These are phyloP conservation scores for Triticum timopheevii DNA, from an alignment of 176 grass and related monocot genomes.

Conservation along the genomic window DNA sequence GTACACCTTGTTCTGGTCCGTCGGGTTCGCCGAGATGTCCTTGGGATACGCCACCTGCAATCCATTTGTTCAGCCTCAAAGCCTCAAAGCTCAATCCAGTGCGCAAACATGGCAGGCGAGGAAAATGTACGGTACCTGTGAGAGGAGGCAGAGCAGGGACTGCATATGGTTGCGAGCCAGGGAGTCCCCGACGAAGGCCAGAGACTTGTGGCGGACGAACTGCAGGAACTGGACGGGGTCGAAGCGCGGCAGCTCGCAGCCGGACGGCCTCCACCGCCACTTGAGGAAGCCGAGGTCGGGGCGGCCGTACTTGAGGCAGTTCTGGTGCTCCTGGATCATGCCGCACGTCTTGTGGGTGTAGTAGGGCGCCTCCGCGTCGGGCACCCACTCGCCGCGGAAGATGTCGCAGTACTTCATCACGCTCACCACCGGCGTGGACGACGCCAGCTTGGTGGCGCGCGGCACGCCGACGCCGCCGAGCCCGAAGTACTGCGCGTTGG, in stretches of 20 bases:
- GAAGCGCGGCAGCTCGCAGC: conserved; percentile 65
- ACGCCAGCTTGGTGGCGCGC: conserved; percentile 35
- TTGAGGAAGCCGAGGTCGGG: conserved; percentile 62
- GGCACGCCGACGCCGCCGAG: conserved; percentile 52
- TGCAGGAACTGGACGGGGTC: conserved; percentile 63
- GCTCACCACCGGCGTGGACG: conserved; percentile 50
- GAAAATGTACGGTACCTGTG: conserved; percentile 23
- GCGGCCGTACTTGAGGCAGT: conserved; percentile 70
- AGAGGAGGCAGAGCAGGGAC: conserved; percentile 56
- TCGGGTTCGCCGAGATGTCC: conserved; percentile 45
- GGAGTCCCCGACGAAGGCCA: conserved; percentile 61
- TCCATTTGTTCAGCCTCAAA: neutral
- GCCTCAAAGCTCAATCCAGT: neutral
- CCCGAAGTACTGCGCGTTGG: conserved; percentile 61
- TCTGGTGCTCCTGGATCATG: conserved; percentile 74
- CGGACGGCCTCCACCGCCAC: conserved; percentile 55
- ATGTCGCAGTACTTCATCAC: conserved; percentile 72
- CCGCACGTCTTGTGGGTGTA: conserved; percentile 66
- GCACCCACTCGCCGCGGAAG: conserved; percentile 71
- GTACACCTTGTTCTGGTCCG: conserved; percentile 56
- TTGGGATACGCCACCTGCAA: conserved; percentile 45
- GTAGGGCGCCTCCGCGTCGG: conserved; percentile 54
- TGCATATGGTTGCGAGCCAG: conserved; percentile 64
- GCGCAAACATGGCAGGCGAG: too few species aligned
- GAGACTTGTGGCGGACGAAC: conserved; percentile 46